phyloP scores from a whole-genome alignment of 805 yeast genomes.

The Metschnikowia matae region DNA sequence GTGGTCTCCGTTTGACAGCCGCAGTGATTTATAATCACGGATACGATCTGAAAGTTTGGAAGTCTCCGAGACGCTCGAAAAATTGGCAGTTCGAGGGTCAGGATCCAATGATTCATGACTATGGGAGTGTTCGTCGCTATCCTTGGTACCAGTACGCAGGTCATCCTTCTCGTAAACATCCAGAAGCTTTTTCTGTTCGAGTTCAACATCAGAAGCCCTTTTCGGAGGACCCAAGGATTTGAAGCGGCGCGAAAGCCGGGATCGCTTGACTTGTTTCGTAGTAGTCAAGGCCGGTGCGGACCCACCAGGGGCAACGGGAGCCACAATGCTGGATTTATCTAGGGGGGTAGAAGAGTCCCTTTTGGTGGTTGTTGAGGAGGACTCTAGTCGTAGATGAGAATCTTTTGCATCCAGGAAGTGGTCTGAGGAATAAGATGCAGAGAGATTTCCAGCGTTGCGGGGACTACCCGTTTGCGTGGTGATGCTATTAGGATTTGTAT shows the following conservation, averaged over 20 bases:
- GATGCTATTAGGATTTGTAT: neutral
- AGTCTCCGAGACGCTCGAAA: neutral
- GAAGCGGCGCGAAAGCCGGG: constrained; percentile 35
- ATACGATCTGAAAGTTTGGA: neutral
- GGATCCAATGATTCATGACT: neutral
- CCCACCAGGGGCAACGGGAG: constrained; percentile 1
- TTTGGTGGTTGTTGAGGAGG: neutral
- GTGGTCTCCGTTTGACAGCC: neutral
- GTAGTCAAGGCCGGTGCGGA: neutral
- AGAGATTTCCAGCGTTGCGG: neutral
- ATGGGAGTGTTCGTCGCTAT: neutral
- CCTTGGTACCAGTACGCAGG: neutral
- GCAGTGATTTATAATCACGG: neutral
- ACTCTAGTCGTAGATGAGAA: neutral
- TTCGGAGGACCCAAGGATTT: constrained; percentile 47
- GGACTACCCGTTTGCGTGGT: neutral
- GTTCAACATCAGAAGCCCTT: constrained; percentile 30
- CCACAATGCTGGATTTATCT: neutral
- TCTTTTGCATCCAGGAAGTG: neutral
- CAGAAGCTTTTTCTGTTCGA: constrained; percentile 1
- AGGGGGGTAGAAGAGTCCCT: neutral
- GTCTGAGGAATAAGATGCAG: neutral
- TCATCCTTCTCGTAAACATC: neutral
- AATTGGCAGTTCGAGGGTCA: neutral
- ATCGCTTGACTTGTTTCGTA: constrained; percentile 13